These are phyloP conservation scores for Lasiodiplodia sp. DNA, from an alignment of 2,329 filamentous ascomycete species.

Conservation along the genomic window DNA sequence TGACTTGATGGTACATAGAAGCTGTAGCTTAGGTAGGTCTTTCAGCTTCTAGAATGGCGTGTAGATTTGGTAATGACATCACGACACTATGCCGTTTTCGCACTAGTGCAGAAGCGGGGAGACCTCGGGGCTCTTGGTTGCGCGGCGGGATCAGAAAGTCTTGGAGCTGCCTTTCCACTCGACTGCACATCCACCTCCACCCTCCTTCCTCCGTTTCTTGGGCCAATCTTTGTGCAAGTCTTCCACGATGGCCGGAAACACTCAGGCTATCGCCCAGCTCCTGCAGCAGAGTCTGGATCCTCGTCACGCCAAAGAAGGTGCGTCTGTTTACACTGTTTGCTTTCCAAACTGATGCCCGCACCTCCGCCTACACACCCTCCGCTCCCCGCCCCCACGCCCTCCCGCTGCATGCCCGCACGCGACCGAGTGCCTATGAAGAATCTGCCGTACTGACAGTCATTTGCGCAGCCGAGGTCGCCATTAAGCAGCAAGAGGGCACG, in stretches of 20 bases:
- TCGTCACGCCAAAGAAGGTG: conserved; percentile 87
- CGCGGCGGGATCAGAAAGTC: conserved; percentile 28
- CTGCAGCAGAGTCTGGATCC: conserved; percentile 92
- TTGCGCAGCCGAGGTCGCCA: conserved; percentile 76
- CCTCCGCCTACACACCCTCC: conserved; percentile 5
- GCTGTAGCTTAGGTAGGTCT: not conserved
- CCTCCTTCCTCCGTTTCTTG: not conserved
- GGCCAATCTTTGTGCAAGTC: conserved; percentile 20
- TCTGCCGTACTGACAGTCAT: conserved; percentile 35
- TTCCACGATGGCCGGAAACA: conserved; percentile 64
- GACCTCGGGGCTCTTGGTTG: conserved; percentile 8
- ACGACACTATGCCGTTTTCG: not conserved
- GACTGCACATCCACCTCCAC: not conserved
- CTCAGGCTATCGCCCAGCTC: conserved; percentile 76
- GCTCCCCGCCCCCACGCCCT: conserved; percentile 16
- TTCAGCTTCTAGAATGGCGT: not conserved
- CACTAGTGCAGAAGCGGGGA: not conserved
- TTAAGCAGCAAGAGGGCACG: conserved; percentile 80
- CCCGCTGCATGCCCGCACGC: not conserved
- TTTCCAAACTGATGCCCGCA: conserved; percentile 1
- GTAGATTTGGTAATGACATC: conserved; percentile 13
- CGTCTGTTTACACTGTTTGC: conserved; percentile 42
- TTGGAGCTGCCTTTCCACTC: conserved; percentile 27
- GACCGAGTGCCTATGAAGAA: not conserved
- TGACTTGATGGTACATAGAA: too few species aligned